Base-by-base conservation (phyloP, 73 alveolate genomes). In the Paramecium octaurelia region DNA sequence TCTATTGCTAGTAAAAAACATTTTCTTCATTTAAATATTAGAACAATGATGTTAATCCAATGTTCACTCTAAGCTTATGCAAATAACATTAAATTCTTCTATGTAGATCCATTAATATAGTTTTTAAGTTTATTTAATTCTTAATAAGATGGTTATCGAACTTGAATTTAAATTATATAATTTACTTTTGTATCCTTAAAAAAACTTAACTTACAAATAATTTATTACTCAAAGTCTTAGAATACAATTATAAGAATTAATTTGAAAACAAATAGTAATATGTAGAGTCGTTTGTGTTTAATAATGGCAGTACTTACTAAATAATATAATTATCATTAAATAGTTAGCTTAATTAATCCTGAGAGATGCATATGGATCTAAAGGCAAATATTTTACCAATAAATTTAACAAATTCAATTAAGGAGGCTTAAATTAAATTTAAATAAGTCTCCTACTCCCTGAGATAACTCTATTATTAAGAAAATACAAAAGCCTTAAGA, bases 401-500 rank as follows among this genome's bases (percentile, higher is more conserved):
- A 75, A 75, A 75, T 40, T 75, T 75, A 40, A 75, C 88, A 75
- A 75, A 75, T 31, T 75, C 88, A 12, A 75, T 40, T 40, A 75
- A 75, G 3, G 88, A 75, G 9, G 88, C 88, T 40, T 75, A 36
- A 3, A 75, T 75, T n/a, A 75, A 40, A 40, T 40, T 75, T 40
- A 75, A 75, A 75, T 75, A 75, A 21, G 88, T 75, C 35, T 75
- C 88, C 10, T 75, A 40, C 21, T 75, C 88, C 18, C 60, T 75
- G 2, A 75, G 48, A 40, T 75, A 75, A 40, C 59, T 75, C 10
- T 75, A 75, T 75, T 75, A 40, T 40, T 75, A 75, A 14, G 88
- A 75, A 75, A 75, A 75, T 34, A 75, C 88, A 75, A 75, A 75
- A 31, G 88, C 88, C 20, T 75, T 75, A 11, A 75, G 59, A 75